Base-by-base conservation (phyloP, 1,139 yeast genomes). In the Suhomyces maxii region DNA sequence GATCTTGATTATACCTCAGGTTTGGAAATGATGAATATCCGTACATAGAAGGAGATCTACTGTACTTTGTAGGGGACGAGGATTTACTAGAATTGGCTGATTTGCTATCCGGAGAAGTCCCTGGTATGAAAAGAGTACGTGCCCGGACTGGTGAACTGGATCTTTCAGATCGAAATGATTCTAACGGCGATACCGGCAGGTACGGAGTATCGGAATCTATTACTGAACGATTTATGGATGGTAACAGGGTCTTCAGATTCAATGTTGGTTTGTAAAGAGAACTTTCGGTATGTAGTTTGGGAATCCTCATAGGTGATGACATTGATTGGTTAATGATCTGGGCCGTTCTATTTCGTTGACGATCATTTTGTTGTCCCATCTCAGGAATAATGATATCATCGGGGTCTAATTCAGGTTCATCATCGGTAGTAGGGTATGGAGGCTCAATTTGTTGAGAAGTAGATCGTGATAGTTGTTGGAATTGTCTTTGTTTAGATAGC, bases 51-150 rank as follows among this genome's bases (percentile, higher is more conserved):
- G 64, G 59, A 7, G 63, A 55, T 12, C 55, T 43, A 10, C 52
- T 50, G 35, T 48, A 51, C 4, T 63, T 64, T 32, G 55, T 61
- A 0, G 75, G 74, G 5, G 75, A 68, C 0, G 73, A 69, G 0
- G 73, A 67, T 34, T 69, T 50, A 46, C 68, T 63, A 6, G 35
- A 33, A 11, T 33, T 33, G 3, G 7, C n/a, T 5, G 40, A 37
- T 10, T 26, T 41, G 25, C 30, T 37, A 11, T 39, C 41, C 6
- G 51, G 47, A 8, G 53, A 36, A 26, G 36, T 25, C 12, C 25
- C 36, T 2, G 54, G 54, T 6, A 47, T 44, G 2, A 49, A 34
- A 34, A 54, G 30, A 14, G 54, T 53, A 13, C 49, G 52, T 3
- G 56, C 37, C 36, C 57, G 37, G 9, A 25, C 18, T 1, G 51